Base-by-base conservation (phyloP, 2,329 filamentous ascomycete genomes). In the Colletotrichum orchidophilum region DNA sequence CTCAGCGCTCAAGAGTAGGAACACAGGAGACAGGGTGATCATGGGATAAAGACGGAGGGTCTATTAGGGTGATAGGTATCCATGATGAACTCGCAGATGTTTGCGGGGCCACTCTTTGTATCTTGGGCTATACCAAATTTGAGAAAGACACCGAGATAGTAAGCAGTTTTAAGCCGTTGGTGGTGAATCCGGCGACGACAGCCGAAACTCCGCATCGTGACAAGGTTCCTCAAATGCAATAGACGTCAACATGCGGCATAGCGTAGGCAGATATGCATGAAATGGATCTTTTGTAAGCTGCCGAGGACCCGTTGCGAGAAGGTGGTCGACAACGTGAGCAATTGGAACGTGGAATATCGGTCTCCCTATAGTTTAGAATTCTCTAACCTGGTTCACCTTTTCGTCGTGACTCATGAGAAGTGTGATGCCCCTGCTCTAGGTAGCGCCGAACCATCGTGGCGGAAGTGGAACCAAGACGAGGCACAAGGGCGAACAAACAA, bases 51-150 rank as follows among this genome's bases (percentile, higher is more conserved):
- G 53, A 13, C 15, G 61, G 31, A 8, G 18, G 7, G 26, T 24
- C 42, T 27, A 21, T 35, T 50, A n/a, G 21, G 21, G 39, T 46
- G 29, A 21, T 54, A 21, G n/a, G n/a, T n/a, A 33, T 9, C 49
- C 27, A 46, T 13, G 27, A 54, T 21, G 50, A 29, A 53, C 7
- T 58, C 27, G 35, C 24, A 50, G 46, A 27, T 54, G 35, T 54
- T 58, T 29, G 50, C n/a, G 33, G 46, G 60, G n/a, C 52, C 53
- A 9, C 7, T 53, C 21, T 26, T 53, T 33, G 46, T 54, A 49
- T 27, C 42, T 52, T 29, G 29, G 46, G 50, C 63, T 58, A 58
- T 67, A 31, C 52, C 68, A 3, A 24, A 67, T 62, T 33, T 12
- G 52, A 62, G 12, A n/a, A 21, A 50, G 29, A 29, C 57, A 31